Percentiles rank a stretch among this genome's conserved stretches.
phyloP scores from a whole-genome alignment of 176 grass and related monocot species.

The Carex littledalei region DNA sequence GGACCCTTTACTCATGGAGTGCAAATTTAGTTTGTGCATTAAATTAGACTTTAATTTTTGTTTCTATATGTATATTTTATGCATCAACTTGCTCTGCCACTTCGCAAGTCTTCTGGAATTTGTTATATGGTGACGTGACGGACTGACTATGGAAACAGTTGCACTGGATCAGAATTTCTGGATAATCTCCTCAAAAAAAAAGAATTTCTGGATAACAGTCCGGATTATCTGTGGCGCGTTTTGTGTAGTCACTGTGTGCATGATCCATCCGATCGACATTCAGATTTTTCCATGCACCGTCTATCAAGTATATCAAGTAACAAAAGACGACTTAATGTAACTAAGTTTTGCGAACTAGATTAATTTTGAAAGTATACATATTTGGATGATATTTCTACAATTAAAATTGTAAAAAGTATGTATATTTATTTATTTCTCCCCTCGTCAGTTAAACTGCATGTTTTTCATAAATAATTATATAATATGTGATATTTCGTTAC shows the following conservation, averaged over 20 bases:
- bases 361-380: no score
- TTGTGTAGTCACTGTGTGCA: not conserved
- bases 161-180: not conserved
- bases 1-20: not conserved
- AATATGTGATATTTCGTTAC: no score
- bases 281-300: no score
- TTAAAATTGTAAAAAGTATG: no score
- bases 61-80: not conserved
- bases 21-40: not conserved
- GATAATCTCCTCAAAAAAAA: not conserved
- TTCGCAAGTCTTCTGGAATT: slow-evolving; percentile 1
- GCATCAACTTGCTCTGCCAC: not conserved
- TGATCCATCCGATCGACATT: no score
- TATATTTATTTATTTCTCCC: no score
- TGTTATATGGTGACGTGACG: slow-evolving; percentile 11
- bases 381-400: no score
- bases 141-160: slow-evolving; percentile 1
- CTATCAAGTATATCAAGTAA: no score
- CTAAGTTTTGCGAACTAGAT: no score
- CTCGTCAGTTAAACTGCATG: no score
- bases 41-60: not conserved
- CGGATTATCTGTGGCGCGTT: not conserved
- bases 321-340: no score
- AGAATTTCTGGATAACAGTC: not conserved
- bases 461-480: no score